A percentile compares a stretch with the other conserved stretches of the same genome.
Conservation (phyloP, 1,139 yeast species). For the Taphrina deformans region DNA sequence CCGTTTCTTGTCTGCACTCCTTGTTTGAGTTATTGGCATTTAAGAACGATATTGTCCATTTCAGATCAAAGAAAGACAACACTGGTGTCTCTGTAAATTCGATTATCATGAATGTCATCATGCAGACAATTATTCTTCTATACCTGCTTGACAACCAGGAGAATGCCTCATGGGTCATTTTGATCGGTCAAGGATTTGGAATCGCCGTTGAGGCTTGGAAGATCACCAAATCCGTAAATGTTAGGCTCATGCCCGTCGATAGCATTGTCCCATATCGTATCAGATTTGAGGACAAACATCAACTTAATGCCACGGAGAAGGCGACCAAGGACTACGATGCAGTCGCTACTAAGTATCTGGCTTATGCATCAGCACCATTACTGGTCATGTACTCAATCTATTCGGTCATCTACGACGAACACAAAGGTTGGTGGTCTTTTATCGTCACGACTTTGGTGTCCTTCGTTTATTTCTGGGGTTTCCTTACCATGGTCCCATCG, state of each 20-base stretch:
- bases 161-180: constrained; percentile 48
- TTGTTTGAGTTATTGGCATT: constrained; percentile 49
- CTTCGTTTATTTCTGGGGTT: constrained; percentile 50
- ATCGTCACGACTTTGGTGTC: constrained; percentile 49
- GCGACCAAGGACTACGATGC: constrained; percentile 50
- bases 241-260: constrained; percentile 40
- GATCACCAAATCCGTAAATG: constrained; percentile 47
- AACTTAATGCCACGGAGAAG: constrained; percentile 47
- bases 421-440: constrained; percentile 51
- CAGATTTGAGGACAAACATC: constrained; percentile 45
- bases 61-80: constrained; percentile 42
- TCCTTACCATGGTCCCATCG: constrained; percentile 48
- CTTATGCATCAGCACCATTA: constrained; percentile 47
- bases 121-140: constrained; percentile 48
- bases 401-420: constrained; percentile 47
- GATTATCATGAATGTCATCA: constrained; percentile 49
- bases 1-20: constrained; percentile 47
- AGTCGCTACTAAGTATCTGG: constrained; percentile 48
- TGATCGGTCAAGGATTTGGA: constrained; percentile 48
- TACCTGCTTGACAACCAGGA: constrained; percentile 49
- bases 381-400: constrained; percentile 47
- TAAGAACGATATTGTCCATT: constrained; percentile 42
- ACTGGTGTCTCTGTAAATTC: constrained; percentile 49
- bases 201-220: constrained; percentile 51
- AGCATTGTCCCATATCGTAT: constrained; percentile 40